phyloP scores from a whole-genome alignment of 495 filamentous ascomycete genomes.

The Podospora australis region DNA sequence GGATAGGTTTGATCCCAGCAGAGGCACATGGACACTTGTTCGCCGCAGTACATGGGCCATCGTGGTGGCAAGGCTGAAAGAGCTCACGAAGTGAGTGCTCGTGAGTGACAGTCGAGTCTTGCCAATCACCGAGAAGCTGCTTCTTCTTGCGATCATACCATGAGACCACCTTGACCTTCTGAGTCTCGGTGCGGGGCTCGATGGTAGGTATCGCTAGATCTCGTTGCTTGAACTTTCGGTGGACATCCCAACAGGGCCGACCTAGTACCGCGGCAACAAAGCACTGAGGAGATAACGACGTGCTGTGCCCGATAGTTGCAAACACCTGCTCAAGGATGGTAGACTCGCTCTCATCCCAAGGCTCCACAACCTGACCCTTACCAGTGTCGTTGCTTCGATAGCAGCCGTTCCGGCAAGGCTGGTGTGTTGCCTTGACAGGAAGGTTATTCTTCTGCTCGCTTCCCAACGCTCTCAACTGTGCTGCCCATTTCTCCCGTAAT shows the following conservation, averaged over 20 bases:
- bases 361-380: conserved; percentile 16
- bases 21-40: conserved; percentile 50
- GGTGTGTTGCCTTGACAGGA: conserved; percentile 6
- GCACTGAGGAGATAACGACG: conserved; percentile 31
- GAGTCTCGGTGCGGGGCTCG: conserved; percentile 17
- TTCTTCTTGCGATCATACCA: conserved; percentile 46
- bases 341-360: conserved; percentile 36
- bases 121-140: conserved; percentile 41
- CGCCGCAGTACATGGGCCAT: conserved; percentile 37
- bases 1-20: conserved; percentile 33
- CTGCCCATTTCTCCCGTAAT: conserved; percentile 19
- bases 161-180: conserved; percentile 28
- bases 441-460: conserved; percentile 5
- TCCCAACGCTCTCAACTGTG: conserved; percentile 19
- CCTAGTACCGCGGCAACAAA: conserved; percentile 35
- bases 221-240: conserved; percentile 39
- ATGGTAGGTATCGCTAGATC: conserved; percentile 23
- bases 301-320: conserved; percentile 31
- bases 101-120: conserved; percentile 39
- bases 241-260: conserved; percentile 45
- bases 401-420: conserved; percentile 38
- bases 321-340: conserved; percentile 33
- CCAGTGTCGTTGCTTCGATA: conserved; percentile 29
- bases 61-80: conserved; percentile 39
- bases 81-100: conserved; percentile 36